A percentile compares a stretch with the other conserved stretches of the same genome.
Conservation (phyloP, 2,329 filamentous ascomycete species). For the Macrophomina tecta region DNA sequence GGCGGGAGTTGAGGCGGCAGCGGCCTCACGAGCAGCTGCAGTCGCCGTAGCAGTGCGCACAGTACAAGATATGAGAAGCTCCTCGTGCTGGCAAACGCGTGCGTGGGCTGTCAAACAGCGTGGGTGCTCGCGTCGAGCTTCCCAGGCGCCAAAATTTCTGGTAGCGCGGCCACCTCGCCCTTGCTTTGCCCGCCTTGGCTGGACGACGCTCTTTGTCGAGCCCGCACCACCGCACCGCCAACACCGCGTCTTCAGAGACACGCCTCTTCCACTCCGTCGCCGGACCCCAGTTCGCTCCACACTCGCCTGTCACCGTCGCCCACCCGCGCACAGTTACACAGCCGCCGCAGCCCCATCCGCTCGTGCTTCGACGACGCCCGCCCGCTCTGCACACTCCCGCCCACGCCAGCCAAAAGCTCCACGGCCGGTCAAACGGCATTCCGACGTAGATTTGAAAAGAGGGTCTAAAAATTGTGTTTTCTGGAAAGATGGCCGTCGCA, state of each 20-base stretch:
- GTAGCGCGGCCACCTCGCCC: constrained; percentile 24
- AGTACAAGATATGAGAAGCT: constrained; percentile 9
- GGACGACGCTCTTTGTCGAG: constrained; percentile 24
- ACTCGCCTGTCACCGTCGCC: constrained; percentile 7
- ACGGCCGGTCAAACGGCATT: constrained; percentile 15
- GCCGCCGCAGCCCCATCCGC: constrained; percentile 23
- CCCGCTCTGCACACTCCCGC: constrained; percentile 26
- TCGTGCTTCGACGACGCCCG: constrained; percentile 26
- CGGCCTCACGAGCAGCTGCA: background rate
- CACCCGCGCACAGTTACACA: constrained; percentile 24
- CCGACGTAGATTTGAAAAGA: constrained; percentile 26
- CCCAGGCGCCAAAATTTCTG: constrained; percentile 24
- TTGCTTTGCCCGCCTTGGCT: constrained; percentile 26
- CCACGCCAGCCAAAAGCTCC: constrained; percentile 16
- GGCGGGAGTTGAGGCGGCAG: constrained; percentile 11
- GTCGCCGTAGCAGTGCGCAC: background rate
- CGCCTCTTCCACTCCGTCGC: constrained; percentile 20
- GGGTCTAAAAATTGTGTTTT: constrained; percentile 18
- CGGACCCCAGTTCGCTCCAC: constrained; percentile 12
- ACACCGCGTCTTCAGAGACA: constrained; percentile 24
- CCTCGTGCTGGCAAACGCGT: constrained; percentile 9
- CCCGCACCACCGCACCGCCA: constrained; percentile 26
- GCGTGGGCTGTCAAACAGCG: constrained; percentile 14
- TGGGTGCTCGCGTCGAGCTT: constrained; percentile 25
- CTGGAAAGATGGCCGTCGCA: constrained; percentile 27